phyloP scores from a whole-genome alignment of 352 stramenopile genomes.

The Aphanomyces invadans region DNA sequence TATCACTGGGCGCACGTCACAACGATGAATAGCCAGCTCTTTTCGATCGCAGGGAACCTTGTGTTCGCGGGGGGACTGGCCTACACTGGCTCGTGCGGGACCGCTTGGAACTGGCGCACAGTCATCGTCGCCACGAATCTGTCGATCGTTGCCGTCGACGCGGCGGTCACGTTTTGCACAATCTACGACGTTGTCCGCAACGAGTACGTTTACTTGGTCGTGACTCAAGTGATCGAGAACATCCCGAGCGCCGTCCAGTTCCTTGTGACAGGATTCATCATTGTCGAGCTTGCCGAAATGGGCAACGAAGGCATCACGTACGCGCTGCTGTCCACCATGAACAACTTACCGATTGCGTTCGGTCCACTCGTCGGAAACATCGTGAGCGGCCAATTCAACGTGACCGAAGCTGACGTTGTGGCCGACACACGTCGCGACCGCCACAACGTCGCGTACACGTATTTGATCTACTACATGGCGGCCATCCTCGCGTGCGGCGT shows the following conservation, averaged over 20 bases:
- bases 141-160: conserved; percentile 34
- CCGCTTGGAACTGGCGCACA: conserved; percentile 39
- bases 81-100: not conserved
- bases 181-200: conserved; percentile 52
- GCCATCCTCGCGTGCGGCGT: conserved; percentile 41
- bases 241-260: conserved; percentile 28
- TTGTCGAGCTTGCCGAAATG: conserved; percentile 32
- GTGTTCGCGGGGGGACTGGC: conserved; percentile 7
- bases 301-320: conserved; percentile 29
- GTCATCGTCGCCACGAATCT: conserved; percentile 33
- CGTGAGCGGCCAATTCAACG: conserved; percentile 34
- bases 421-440: conserved; percentile 33
- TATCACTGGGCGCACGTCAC: conserved; percentile 7
- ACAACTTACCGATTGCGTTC: conserved; percentile 28
- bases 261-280: conserved; percentile 40
- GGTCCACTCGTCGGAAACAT: conserved; percentile 38
- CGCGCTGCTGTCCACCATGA: not conserved
- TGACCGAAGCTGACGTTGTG: conserved; percentile 33
- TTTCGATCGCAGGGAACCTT: conserved; percentile 6
- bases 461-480: conserved; percentile 40
- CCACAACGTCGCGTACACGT: conserved; percentile 34
- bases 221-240: conserved; percentile 43
- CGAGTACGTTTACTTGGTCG: conserved; percentile 40
- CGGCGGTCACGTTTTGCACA: conserved; percentile 42
- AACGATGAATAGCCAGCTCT: conserved; percentile 13